Percentiles rank a stretch among this genome's conserved stretches.
Conservation (phyloP, 1,139 yeast genomes). For the Suhomyces taliae region DNA sequence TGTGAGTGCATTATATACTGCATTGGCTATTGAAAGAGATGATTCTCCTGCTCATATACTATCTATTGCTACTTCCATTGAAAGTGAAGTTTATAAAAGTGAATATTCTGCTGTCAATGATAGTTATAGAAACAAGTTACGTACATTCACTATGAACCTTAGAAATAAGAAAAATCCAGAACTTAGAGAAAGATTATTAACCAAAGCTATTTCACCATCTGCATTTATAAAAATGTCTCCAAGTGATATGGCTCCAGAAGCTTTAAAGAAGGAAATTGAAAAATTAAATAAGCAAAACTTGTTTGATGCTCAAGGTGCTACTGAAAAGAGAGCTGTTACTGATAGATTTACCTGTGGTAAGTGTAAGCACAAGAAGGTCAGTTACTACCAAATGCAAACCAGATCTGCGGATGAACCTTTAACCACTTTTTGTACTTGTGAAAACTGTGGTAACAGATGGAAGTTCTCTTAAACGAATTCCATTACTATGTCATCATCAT, state of each 20-base stretch:
- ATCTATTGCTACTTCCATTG: constrained; percentile 68
- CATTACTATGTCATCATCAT: not conserved
- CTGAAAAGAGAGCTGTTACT: constrained; percentile 91
- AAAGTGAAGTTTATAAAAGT: constrained; percentile 61
- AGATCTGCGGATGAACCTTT: constrained; percentile 98
- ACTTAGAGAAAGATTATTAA: constrained; percentile 65
- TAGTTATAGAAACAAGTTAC: constrained; percentile 73
- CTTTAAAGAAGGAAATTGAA: constrained; percentile 80
- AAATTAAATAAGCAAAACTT: constrained; percentile 84
- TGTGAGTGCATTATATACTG: constrained; percentile 80
- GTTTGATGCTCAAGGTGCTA: constrained; percentile 98
- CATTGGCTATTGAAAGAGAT: constrained; percentile 78
- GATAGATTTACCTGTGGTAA: constrained; percentile 97
- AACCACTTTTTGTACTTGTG: constrained; percentile 97
- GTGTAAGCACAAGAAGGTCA: constrained; percentile 94
- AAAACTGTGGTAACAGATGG: constrained; percentile 97
- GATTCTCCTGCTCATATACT: constrained; percentile 55
- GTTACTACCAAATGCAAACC: constrained; percentile 96
- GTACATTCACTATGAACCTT: constrained; percentile 80
- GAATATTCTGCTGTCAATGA: constrained; percentile 58
- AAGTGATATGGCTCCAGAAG: constrained; percentile 92
- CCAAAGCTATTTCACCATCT: constrained; percentile 63
- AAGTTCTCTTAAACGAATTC: constrained; percentile 62
- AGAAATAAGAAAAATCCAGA: constrained; percentile 89
- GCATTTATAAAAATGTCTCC: constrained; percentile 80